These are phyloP conservation scores for Hevea brasiliensis DNA, from an alignment of 345 rosid species.

Conservation along the genomic window DNA sequence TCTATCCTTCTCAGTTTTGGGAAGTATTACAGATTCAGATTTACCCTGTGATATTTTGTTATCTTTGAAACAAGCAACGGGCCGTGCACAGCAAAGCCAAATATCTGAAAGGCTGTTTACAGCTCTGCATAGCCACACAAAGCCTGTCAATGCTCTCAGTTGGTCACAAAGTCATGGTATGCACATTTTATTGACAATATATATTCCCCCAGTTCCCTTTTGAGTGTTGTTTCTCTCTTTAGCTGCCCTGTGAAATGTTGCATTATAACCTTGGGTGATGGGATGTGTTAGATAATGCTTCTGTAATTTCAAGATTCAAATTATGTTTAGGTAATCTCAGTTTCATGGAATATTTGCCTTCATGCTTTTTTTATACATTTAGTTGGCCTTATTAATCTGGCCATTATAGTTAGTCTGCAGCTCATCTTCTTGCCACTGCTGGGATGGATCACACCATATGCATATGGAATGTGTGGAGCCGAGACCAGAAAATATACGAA, in stretches of 20 bases:
- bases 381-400: slow-evolving; percentile 43
- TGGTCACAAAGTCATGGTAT: slow-evolving; percentile 81
- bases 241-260: background rate
- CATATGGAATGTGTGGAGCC: slow-evolving; percentile 87
- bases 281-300: background rate
- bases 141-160: slow-evolving; percentile 67
- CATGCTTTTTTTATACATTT: background rate
- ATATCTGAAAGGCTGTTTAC: slow-evolving; percentile 49
- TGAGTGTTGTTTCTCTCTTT: background rate
- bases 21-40: slow-evolving; percentile 55
- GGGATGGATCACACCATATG: slow-evolving; percentile 67
- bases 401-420: slow-evolving; percentile 59
- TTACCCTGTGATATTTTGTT: slow-evolving; percentile 44
- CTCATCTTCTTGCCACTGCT: slow-evolving; percentile 91
- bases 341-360: too few relatives aligned
- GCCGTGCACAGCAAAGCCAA: slow-evolving; percentile 29
- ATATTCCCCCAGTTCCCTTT: background rate
- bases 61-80: slow-evolving; percentile 35
- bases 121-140: slow-evolving; percentile 55
- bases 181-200: slow-evolving; percentile 7
- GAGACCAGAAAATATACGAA: slow-evolving; percentile 50
- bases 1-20: slow-evolving; percentile 42
- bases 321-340: background rate
- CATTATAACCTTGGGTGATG: background rate
- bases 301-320: background rate